Percentiles rank a stretch among this genome's conserved stretches.
These are phyloP conservation scores for Trichocomaceae sp. DNA, from an alignment of 2,329 filamentous ascomycete species.

Conservation along the genomic window DNA sequence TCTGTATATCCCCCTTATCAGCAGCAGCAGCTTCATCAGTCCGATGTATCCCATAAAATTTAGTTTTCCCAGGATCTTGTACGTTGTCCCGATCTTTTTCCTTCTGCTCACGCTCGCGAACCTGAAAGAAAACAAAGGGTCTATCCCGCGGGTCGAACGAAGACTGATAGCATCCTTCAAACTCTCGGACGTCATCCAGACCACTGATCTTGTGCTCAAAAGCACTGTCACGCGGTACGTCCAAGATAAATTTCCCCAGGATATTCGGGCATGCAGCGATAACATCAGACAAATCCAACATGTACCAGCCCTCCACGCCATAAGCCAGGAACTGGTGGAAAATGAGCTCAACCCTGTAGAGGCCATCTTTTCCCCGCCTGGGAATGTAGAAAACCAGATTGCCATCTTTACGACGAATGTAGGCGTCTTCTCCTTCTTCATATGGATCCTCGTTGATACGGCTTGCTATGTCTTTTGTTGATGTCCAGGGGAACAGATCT, in stretches of 20 bases:
- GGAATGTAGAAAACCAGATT: not conserved
- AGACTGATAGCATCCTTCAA: not conserved
- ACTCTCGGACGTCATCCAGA: not conserved
- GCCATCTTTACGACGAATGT: conserved; percentile 1
- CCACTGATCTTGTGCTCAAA: not conserved
- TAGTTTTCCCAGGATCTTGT: not conserved
- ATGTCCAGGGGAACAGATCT: conserved; percentile 17
- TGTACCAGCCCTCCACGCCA: conserved; percentile 2
- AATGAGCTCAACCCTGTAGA: conserved; percentile 5
- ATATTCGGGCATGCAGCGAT: conserved; percentile 1
- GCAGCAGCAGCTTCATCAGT: not conserved
- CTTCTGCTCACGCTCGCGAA: not conserved
- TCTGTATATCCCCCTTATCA: not conserved
- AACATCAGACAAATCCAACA: conserved; percentile 1
- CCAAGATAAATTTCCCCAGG: not conserved
- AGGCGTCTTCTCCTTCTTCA: not conserved
- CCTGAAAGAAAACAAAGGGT: not conserved
- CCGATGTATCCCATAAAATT: not conserved
- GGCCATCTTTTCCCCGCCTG: not conserved
- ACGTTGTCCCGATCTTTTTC: not conserved
- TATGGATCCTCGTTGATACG: not conserved
- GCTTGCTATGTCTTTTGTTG: conserved; percentile 5
- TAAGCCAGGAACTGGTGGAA: not conserved
- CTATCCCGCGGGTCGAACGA: not conserved
- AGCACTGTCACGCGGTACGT: not conserved